These are phyloP conservation scores for Alternaria infectoria DNA, from an alignment of 2,329 filamentous ascomycete genomes.

Conservation along the genomic window DNA sequence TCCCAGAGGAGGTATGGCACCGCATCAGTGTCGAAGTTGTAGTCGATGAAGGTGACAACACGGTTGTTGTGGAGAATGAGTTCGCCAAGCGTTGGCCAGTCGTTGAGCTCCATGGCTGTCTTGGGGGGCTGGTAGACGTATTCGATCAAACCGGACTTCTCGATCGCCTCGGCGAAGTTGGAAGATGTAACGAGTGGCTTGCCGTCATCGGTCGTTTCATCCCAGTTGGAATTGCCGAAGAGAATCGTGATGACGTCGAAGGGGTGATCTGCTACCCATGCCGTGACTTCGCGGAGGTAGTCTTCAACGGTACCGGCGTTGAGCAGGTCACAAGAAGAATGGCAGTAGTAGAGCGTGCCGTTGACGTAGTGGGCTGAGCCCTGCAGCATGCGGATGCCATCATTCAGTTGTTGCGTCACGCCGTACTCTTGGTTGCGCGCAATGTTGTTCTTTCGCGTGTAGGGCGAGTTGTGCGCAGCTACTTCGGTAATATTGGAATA, in stretches of 20 bases:
- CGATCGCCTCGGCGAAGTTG: constrained; percentile 72
- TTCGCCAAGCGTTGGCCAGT: constrained; percentile 85
- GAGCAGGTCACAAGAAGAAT: constrained; percentile 83
- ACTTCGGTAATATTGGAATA: constrained; percentile 53
- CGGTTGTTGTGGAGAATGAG: constrained; percentile 51
- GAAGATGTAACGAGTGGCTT: constrained; percentile 63
- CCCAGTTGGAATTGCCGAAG: constrained; percentile 74
- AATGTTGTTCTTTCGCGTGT: constrained; percentile 42
- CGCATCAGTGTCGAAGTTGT: constrained; percentile 71
- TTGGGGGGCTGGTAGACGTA: constrained; percentile 79
- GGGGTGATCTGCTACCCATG: constrained; percentile 78
- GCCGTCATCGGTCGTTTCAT: constrained; percentile 32
- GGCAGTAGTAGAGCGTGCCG: constrained; percentile 77
- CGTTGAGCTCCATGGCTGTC: constrained; percentile 74
- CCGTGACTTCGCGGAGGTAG: constrained; percentile 72
- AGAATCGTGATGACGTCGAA: constrained; percentile 91
- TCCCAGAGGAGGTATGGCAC: constrained; percentile 88
- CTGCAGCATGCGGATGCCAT: constrained; percentile 58
- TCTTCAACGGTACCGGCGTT: constrained; percentile 80
- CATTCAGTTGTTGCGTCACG: constrained; percentile 49
- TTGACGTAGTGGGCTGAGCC: constrained; percentile 66
- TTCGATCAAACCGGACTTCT: constrained; percentile 72
- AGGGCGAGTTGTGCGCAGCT: constrained; percentile 50
- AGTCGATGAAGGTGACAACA: constrained; percentile 51
- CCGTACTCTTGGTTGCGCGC: constrained; percentile 46